phyloP scores from a whole-genome alignment of 495 filamentous ascomycete genomes.

The Aspergillus nanangensis region DNA sequence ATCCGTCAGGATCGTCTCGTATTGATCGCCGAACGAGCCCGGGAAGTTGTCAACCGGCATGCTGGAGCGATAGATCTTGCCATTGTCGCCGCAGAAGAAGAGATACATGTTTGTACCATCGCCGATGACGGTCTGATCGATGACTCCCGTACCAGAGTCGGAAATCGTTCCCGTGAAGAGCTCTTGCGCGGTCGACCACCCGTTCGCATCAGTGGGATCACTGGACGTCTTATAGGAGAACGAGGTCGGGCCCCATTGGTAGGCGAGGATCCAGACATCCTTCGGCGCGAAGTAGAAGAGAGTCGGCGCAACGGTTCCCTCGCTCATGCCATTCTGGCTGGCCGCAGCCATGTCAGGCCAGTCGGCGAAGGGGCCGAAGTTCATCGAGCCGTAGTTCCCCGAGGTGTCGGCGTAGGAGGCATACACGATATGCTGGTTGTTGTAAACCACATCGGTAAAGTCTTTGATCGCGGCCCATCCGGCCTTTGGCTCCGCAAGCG shows the following conservation, averaged over 20 bases:
- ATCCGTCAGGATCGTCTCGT: constrained; percentile 46
- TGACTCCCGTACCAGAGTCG: constrained; percentile 41
- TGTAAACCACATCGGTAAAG: constrained; percentile 49
- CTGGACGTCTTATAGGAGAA: constrained; percentile 57
- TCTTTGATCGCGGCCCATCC: constrained; percentile 56
- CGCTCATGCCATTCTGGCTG: constrained; percentile 46
- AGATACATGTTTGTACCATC: constrained; percentile 56
- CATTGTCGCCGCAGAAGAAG: constrained; percentile 64
- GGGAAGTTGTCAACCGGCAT: constrained; percentile 60
- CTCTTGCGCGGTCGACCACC: constrained; percentile 48
- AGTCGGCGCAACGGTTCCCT: constrained; percentile 52
- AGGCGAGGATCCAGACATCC: constrained; percentile 54
- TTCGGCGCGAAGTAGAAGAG: constrained; percentile 60
- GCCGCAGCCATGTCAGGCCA: constrained; percentile 51
- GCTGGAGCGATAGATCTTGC: constrained; percentile 56
- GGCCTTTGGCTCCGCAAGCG: constrained; percentile 44
- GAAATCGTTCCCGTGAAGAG: constrained; percentile 54
- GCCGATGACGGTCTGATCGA: constrained; percentile 59
- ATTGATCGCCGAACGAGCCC: constrained; percentile 47
- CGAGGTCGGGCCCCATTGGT: constrained; percentile 54
- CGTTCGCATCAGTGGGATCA: constrained; percentile 51
- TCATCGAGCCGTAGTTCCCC: constrained; percentile 50
- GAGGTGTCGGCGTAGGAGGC: constrained; percentile 34
- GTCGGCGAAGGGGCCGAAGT: constrained; percentile 50
- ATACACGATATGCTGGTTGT: constrained; percentile 54